phyloP scores from a whole-genome alignment of 2,329 filamentous ascomycete genomes.

The Capronia americana region DNA sequence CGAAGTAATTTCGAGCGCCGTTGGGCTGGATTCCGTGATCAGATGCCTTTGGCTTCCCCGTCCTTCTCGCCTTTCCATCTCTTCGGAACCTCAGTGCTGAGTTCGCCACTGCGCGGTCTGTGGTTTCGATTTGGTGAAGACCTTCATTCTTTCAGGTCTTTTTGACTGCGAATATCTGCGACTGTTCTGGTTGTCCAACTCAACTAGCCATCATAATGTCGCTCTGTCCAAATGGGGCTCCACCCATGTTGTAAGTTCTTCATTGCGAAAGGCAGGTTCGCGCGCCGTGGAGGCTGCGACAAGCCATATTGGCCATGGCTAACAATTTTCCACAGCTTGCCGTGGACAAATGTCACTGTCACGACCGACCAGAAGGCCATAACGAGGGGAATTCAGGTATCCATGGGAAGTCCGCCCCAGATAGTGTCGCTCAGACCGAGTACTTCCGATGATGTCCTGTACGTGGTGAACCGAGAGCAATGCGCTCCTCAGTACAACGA shows the following conservation, averaged over 20 bases:
- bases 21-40: conserved; percentile 15
- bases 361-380: conserved; percentile 35
- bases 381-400: conserved; percentile 33
- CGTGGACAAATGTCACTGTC: conserved; percentile 36
- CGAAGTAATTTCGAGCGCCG: conserved; percentile 14
- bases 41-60: background rate
- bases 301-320: background rate
- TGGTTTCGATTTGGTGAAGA: background rate
- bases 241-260: conserved; percentile 29
- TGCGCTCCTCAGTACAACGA: conserved; percentile 36
- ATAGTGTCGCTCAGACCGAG: conserved; percentile 36
- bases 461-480: conserved; percentile 35
- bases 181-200: conserved; percentile 14
- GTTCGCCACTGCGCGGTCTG: conserved; percentile 1
- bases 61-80: conserved; percentile 1
- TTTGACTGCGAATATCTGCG: conserved; percentile 3
- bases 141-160: conserved; percentile 10
- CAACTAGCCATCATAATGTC: conserved; percentile 26
- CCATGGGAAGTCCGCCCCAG: conserved; percentile 37
- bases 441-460: conserved; percentile 32
- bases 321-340: conserved; percentile 10
- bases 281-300: background rate
- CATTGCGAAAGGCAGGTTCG: background rate
- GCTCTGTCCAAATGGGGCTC: conserved; percentile 34
- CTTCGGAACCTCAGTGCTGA: conserved; percentile 6